Evolutionary conservation across 345 rosid species (phyloP).

Genomic region (Hibiscus syriacus): DNA sequence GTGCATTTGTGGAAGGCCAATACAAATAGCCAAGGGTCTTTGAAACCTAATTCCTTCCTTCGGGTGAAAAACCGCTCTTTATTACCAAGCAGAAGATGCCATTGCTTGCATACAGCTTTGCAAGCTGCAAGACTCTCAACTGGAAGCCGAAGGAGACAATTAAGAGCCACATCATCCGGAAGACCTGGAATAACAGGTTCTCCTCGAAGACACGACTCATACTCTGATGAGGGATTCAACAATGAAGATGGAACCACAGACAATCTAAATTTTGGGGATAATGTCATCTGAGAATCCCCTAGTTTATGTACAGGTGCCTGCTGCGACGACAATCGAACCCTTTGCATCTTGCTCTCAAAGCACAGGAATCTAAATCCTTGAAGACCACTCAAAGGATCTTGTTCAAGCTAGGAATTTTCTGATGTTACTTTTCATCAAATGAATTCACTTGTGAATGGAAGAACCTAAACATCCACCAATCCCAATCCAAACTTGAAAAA

Average conservation of each 20-base stretch:
- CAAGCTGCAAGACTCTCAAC: constrained; percentile 57
- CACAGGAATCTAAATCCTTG: background rate
- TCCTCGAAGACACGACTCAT: constrained; percentile 37
- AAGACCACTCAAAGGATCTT: background rate
- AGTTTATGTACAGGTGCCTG: no score
- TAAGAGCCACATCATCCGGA: constrained; percentile 78
- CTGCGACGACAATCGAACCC: no score
- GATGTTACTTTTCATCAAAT: background rate
- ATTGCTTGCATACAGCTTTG: no score
- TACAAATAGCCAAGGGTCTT: no score
- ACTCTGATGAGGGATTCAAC: no score
- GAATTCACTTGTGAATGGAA: background rate
- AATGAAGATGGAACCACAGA: no score
- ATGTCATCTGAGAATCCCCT: no score
- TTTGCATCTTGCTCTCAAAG: constrained; percentile 48
- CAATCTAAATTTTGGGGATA: no score
- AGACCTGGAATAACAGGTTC: constrained; percentile 78
- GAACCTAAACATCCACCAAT: background rate
- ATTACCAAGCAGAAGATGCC: no score
- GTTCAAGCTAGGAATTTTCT: background rate
- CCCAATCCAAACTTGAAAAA: background rate
- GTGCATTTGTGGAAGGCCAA: no score
- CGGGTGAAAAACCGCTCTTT: no score
- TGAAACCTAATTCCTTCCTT: no score
- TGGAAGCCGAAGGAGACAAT: constrained; percentile 77